Percentiles rank a stretch among this genome's conserved stretches.
phyloP scores from a whole-genome alignment of 345 rosid species.

The Aquilaria yunnanensis region DNA sequence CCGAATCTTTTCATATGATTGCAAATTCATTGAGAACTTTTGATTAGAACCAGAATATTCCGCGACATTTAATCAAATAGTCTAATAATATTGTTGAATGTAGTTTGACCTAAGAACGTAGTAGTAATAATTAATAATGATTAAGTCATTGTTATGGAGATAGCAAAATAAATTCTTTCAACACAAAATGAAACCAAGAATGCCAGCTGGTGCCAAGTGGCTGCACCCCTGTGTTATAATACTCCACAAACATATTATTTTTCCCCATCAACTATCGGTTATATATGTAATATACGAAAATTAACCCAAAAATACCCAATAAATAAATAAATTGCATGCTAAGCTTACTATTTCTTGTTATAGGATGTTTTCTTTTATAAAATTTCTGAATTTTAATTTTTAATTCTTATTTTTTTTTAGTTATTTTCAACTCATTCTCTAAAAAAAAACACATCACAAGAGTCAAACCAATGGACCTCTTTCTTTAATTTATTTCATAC shows the following conservation, averaged over 20 bases:
- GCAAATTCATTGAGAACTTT: neutral
- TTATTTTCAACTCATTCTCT: too few species aligned
- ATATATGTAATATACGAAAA: neutral
- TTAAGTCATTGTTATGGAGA: neutral
- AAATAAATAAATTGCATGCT: neutral
- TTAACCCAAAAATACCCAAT: neutral
- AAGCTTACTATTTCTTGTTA: neutral
- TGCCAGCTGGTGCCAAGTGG: conserved; percentile 14
- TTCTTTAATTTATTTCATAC: too few species aligned
- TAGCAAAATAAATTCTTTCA: neutral
- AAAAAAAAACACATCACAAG: too few species aligned
- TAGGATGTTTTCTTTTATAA: neutral
- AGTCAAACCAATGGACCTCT: too few species aligned
- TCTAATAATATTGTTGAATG: neutral
- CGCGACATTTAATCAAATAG: neutral
- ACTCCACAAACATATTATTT: neutral
- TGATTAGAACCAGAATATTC: neutral
- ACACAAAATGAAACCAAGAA: conserved; percentile 2
- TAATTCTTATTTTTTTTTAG: too few species aligned
- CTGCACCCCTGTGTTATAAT: neutral
- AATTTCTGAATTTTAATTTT: neutral
- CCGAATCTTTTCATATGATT: neutral
- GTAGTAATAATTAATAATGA: neutral
- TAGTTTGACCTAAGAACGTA: too few species aligned
- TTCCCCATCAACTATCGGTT: neutral